Evolutionary conservation across 345 rosid species (phyloP).

Genomic region (Ceriops decandra): DNA sequence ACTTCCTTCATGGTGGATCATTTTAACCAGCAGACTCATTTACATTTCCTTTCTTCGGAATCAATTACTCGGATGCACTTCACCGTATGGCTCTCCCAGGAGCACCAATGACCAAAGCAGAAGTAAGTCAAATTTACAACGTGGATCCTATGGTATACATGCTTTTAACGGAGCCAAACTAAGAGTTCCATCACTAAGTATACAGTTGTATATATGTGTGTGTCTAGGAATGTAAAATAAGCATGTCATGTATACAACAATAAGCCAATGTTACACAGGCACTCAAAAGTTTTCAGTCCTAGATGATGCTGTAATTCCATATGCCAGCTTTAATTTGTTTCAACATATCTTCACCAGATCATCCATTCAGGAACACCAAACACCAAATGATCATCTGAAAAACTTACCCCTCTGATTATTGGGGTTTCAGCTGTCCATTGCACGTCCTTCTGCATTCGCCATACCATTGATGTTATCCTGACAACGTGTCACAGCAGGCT

Average conservation of each 20-base stretch:
- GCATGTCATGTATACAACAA: not conserved
- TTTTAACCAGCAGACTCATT: not conserved
- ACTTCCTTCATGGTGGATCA: too few relatives aligned
- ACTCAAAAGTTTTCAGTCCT: not conserved
- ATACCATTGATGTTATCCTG: conserved; percentile 19
- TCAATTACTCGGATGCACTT: not conserved
- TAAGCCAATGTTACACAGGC: too few relatives aligned
- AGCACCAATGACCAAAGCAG: not conserved
- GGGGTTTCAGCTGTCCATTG: conserved; percentile 14
- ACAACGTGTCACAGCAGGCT: conserved; percentile 27
- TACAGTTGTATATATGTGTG: not conserved
- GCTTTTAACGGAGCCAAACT: not conserved
- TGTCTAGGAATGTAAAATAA: not conserved
- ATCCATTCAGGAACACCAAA: conserved; percentile 2
- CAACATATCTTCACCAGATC: not conserved
- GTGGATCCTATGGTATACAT: not conserved
- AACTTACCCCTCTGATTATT: conserved; percentile 1
- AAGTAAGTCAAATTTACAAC: not conserved
- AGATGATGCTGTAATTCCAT: not conserved
- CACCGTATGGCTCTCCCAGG: not conserved
- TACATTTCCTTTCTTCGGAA: too few relatives aligned
- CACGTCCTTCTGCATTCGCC: conserved; percentile 14
- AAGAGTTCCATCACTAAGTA: not conserved
- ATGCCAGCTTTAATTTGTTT: not conserved
- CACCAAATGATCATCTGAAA: not conserved